Evolutionary conservation across 108 stramenopile genomes (phyloP).

Genomic region (Skeletonema potamos): DNA sequence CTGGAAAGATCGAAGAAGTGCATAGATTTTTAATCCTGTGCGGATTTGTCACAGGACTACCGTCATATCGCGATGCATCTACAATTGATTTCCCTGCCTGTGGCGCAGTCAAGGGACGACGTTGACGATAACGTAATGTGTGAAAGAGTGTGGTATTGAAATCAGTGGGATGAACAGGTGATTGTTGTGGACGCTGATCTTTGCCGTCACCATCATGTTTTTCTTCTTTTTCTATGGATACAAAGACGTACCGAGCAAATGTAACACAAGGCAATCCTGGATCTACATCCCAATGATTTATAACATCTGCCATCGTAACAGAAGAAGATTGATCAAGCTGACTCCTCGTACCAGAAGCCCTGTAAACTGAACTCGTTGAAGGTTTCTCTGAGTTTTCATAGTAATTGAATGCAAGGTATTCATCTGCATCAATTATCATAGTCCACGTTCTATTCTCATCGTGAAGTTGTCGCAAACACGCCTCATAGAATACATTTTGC

Average conservation of each 20-base stretch:
- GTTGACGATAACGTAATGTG: conserved; percentile 15
- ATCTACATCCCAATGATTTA: not conserved
- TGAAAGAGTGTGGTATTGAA: conserved; percentile 17
- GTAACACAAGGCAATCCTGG: not conserved
- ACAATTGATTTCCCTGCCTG: conserved; percentile 13
- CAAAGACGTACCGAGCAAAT: not conserved
- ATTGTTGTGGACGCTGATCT: not conserved
- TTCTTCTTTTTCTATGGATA: not conserved
- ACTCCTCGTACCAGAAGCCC: not conserved
- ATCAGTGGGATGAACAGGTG: not conserved
- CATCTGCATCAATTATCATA: conserved; percentile 60
- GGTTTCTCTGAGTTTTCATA: not conserved
- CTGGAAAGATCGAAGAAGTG: too few species aligned
- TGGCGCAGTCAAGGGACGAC: not conserved
- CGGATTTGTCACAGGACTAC: not conserved
- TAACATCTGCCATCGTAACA: not conserved
- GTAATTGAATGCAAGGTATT: conserved; percentile 54
- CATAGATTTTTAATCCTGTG: not conserved
- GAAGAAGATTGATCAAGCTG: not conserved
- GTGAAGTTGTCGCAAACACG: conserved; percentile 33
- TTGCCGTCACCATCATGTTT: too few species aligned
- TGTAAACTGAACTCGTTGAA: not conserved
- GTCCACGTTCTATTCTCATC: conserved; percentile 40
- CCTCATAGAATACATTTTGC: conserved; percentile 27
- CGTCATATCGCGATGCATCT: conserved; percentile 12